Evolutionary conservation across 352 stramenopile genomes (phyloP).

Genomic region (Globisporangium recalcitrans): DNA sequence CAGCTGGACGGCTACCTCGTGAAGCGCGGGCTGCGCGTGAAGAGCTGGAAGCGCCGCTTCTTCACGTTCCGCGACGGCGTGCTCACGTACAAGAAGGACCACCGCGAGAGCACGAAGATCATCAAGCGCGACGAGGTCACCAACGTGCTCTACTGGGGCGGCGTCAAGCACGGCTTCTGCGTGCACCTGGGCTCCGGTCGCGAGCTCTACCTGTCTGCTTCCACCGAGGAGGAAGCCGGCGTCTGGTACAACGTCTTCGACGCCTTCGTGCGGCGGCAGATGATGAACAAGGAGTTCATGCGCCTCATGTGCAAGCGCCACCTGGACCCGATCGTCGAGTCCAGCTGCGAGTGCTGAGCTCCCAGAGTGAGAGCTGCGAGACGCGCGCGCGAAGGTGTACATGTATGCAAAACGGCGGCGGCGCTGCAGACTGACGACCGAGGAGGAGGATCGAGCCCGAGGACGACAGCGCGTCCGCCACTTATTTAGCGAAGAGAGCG

Average conservation of each 20-base stretch:
- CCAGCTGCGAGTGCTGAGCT: conserved; percentile 21
- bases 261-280: conserved; percentile 37
- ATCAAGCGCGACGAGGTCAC: conserved; percentile 46
- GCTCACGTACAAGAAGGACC: conserved; percentile 57
- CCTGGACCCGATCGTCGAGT: conserved; percentile 53
- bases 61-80: conserved; percentile 60
- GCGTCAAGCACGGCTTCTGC: conserved; percentile 52
- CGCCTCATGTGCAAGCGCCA: conserved; percentile 38
- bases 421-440: not conserved
- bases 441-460: not conserved
- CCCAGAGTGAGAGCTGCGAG: not conserved
- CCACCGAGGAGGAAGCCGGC: conserved; percentile 43
- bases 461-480: too few relatives aligned
- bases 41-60: conserved; percentile 65
- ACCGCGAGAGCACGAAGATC: conserved; percentile 34
- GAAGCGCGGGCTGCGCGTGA: conserved; percentile 56
- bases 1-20: conserved; percentile 44
- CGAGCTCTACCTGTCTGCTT: conserved; percentile 42
- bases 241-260: conserved; percentile 55
- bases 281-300: conserved; percentile 38
- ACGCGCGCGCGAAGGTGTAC: conserved; percentile 1
- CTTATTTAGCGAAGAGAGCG: not conserved
- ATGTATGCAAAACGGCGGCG: not conserved
- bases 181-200: conserved; percentile 48
- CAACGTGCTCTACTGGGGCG: conserved; percentile 60